Conservation (phyloP, 2,329 filamentous ascomycete species). For the Fusarium stilboides region DNA sequence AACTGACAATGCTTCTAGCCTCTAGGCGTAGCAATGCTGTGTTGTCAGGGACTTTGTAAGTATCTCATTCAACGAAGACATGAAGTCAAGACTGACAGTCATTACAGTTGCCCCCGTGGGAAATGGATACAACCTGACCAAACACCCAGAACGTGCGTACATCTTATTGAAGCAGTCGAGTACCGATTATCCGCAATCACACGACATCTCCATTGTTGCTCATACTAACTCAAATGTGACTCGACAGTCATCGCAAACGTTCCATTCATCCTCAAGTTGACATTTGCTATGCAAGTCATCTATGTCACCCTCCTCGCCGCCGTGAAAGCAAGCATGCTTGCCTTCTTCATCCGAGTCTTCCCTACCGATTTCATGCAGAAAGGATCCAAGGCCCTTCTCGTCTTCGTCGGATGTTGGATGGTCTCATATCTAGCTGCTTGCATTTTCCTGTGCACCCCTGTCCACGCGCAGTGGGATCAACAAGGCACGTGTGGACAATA, state of each 20-base stretch:
- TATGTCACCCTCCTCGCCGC: conserved; percentile 48
- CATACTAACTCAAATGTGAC: background rate
- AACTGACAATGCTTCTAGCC: conserved; percentile 40
- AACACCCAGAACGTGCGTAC: conserved; percentile 41
- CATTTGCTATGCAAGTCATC: conserved; percentile 49
- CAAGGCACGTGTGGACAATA: conserved; percentile 53
- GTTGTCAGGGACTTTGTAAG: conserved; percentile 50
- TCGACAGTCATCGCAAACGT: conserved; percentile 41
- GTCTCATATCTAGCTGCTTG: conserved; percentile 58
- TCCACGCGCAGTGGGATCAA: conserved; percentile 61
- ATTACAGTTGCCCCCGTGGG: conserved; percentile 43
- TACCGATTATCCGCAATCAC: no score
- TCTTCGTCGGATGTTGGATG: conserved; percentile 59
- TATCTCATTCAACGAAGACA: background rate
- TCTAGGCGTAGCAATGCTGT: conserved; percentile 48
- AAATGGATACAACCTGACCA: conserved; percentile 43
- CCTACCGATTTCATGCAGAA: conserved; percentile 47
- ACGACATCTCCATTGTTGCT: background rate
- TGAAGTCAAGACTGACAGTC: background rate
- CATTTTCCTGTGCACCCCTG: conserved; percentile 64
- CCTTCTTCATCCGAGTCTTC: conserved; percentile 51
- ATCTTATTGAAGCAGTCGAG: background rate
- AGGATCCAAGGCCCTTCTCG: conserved; percentile 52
- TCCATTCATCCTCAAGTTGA: conserved; percentile 50
- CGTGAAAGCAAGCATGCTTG: conserved; percentile 49